Evolutionary conservation across 495 filamentous ascomycete species (phyloP).

Genomic region (Elasticomyces elasticus): DNA sequence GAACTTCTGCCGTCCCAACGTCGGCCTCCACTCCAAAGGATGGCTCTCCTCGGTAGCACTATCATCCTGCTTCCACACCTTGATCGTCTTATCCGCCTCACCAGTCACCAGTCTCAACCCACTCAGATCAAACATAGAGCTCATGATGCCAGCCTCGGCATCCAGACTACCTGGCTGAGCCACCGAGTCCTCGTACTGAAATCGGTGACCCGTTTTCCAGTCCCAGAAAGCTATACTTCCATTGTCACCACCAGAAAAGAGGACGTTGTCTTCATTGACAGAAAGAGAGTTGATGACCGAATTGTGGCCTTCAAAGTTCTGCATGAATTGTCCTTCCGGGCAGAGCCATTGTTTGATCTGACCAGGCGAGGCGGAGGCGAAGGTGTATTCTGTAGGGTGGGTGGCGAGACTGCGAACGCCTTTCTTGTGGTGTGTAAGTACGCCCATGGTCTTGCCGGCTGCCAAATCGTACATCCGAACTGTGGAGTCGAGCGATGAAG

Average conservation of each 20-base stretch:
- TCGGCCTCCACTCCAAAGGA: constrained; percentile 89
- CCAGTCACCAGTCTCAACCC: constrained; percentile 84
- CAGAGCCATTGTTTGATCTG: constrained; percentile 99
- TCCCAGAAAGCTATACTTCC: constrained; percentile 98
- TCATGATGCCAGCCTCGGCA: constrained; percentile 90
- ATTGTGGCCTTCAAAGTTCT: constrained; percentile 96
- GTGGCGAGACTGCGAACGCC: constrained; percentile 75
- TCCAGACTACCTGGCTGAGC: constrained; percentile 92
- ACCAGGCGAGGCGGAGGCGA: constrained; percentile 79
- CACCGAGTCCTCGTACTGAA: constrained; percentile 76
- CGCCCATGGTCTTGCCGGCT: constrained; percentile 90
- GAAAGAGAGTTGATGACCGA: constrained; percentile 90
- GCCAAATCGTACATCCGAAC: constrained; percentile 94
- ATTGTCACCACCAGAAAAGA: constrained; percentile 94
- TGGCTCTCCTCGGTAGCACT: constrained; percentile 83
- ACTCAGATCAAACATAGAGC: constrained; percentile 78
- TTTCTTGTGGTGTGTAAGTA: constrained; percentile 98
- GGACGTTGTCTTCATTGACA: constrained; percentile 86
- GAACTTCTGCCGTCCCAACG: constrained; percentile 60
- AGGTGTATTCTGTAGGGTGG: constrained; percentile 93
- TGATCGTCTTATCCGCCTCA: constrained; percentile 96
- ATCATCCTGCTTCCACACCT: constrained; percentile 91
- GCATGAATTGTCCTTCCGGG: constrained; percentile 97
- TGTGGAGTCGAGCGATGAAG: constrained; percentile 78
- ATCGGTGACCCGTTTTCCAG: constrained; percentile 93